These are phyloP conservation scores for Didymella segeticola DNA, from an alignment of 2,329 filamentous ascomycete genomes.

Conservation along the genomic window DNA sequence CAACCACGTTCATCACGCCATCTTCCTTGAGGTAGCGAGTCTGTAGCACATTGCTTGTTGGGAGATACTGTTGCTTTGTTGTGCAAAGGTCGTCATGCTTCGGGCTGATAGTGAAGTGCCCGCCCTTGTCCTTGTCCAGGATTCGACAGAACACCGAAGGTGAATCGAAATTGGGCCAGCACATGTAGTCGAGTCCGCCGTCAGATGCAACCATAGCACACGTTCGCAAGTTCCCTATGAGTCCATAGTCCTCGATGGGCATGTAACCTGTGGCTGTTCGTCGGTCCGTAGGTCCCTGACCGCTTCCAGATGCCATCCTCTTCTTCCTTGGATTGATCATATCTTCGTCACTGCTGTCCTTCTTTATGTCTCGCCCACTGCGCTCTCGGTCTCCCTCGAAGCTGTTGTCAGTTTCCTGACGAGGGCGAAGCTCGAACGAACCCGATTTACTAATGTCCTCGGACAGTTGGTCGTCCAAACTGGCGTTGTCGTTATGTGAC, in stretches of 20 bases:
- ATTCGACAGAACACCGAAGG: conserved; percentile 77
- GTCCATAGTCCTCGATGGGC: conserved; percentile 71
- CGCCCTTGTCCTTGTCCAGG: conserved; percentile 76
- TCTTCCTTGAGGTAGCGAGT: conserved; percentile 80
- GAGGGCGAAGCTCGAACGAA: conserved; percentile 11
- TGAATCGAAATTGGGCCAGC: conserved; percentile 82
- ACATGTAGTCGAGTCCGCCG: conserved; percentile 75
- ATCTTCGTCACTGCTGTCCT: not conserved
- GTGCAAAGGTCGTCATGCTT: conserved; percentile 62
- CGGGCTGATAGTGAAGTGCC: conserved; percentile 70
- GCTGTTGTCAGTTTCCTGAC: conserved; percentile 14
- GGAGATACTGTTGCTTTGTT: conserved; percentile 79
- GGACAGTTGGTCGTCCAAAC: conserved; percentile 15
- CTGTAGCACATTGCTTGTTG: conserved; percentile 76
- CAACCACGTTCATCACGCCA: conserved; percentile 74
- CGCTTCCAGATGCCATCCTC: conserved; percentile 8
- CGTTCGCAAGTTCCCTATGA: conserved; percentile 82
- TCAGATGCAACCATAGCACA: conserved; percentile 53
- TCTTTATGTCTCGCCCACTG: not conserved
- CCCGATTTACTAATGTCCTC: conserved; percentile 23
- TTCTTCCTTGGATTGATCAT: conserved; percentile 26
- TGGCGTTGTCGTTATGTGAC: conserved; percentile 4
- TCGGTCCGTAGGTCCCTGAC: conserved; percentile 24
- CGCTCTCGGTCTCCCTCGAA: conserved; percentile 18
- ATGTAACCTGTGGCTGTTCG: conserved; percentile 37